Evolutionary conservation across 768 basidiomycete genomes (phyloP), one percentile per base, ranked within the genome.

Genomic region (Trametes sanguinea): DNA sequence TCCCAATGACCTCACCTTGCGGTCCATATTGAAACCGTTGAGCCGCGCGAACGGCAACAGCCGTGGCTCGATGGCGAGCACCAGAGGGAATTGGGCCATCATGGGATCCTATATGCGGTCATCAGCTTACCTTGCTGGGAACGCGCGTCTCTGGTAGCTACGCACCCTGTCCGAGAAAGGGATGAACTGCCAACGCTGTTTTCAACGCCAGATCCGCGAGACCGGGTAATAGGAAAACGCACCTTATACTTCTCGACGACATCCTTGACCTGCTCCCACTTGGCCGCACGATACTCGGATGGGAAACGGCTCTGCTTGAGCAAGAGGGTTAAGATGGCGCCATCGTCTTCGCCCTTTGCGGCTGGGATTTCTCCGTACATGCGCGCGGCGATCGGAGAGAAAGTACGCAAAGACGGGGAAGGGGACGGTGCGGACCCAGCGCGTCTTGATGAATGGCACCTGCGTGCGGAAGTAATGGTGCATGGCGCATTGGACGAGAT

Each of bases 21-120:
- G 81, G 68, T 92, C 89, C 88, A 92, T 88, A 42, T 75, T 76
- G 72, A 92, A 92, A 13, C 90, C 90, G 73, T 92, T 92, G 29
- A 79, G 78, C 40, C 83, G 82, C 1, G 90, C 90, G 61, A 81
- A 83, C 1, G 90, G 89, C 51, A 92, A 80, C 22, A 92, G 75
- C 61, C 85, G 82, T 11, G 90, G 90, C 72, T 91, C 90, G 59
- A 91, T 82, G 22, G 90, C 88, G 43, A 92, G 78, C 3, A 84
- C 89, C 53, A 92, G 80, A 32, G 90, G 90, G 59, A 91, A 86
- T 70, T 88, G 88, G 5, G 81, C 80, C 86, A 87, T 88, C 71
- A 92, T 81, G 30, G 89, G 88, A 70, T 92, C 90, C 87, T 91
- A 48, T 27, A 40, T 29, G 43, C 33, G 51, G 46, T 6, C 10